Conservation (phyloP, 2,329 filamentous ascomycete species). For the Laburnicola sp. region DNA sequence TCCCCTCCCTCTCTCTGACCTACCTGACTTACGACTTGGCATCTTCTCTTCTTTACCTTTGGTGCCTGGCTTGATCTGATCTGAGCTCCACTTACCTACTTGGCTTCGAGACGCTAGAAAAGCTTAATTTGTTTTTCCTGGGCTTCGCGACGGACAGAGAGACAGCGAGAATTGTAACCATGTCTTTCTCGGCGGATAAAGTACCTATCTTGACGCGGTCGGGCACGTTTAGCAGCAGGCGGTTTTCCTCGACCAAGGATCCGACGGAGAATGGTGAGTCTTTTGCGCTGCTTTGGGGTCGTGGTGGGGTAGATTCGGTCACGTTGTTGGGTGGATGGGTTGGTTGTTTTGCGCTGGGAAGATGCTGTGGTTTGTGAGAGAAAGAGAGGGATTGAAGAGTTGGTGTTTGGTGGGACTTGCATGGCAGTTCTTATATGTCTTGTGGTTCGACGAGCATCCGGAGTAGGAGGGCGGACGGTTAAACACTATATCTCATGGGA, state of each 20-base stretch:
- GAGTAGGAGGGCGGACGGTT: too few species aligned
- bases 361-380: too few species aligned
- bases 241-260: slow-evolving; percentile 43
- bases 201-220: slow-evolving; percentile 34
- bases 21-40: too few species aligned
- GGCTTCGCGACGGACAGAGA: too few species aligned
- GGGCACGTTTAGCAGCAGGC: slow-evolving; percentile 31
- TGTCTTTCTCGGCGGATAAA: slow-evolving; percentile 44
- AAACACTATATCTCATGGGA: background rate
- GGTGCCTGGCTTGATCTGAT: background rate
- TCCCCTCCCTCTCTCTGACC: too few species aligned
- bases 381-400: too few species aligned
- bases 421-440: too few species aligned
- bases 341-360: slow-evolving; percentile 10
- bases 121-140: slow-evolving; percentile 7
- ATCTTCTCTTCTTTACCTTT: background rate
- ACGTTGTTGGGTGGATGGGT: slow-evolving; percentile 2
- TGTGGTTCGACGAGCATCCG: too few species aligned
- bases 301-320: background rate
- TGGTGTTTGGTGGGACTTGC: too few species aligned
- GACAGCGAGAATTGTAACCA: slow-evolving; percentile 22
- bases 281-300: slow-evolving; percentile 7
- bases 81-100: background rate
- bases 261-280: slow-evolving; percentile 43
- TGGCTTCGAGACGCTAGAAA: slow-evolving; percentile 4